These are phyloP conservation scores for Cryptococcus sp. DNA, from an alignment of 1,284 basidiomycete species.

Conservation along the genomic window DNA sequence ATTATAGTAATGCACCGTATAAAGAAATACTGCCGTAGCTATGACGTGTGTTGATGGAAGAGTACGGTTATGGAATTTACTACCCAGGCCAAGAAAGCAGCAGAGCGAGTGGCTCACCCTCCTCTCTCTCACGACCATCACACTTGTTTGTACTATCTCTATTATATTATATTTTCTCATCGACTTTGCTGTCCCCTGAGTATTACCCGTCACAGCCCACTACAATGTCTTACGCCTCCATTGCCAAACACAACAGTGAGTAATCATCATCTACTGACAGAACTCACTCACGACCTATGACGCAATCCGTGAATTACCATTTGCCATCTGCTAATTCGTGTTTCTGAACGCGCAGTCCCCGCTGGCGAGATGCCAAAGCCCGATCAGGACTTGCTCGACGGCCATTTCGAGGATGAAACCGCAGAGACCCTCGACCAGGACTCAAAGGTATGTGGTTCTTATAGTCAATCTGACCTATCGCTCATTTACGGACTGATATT, in stretches of 20 bases:
- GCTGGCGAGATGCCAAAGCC: constrained; percentile 49
- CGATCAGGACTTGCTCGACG: constrained; percentile 47
- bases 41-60: no score
- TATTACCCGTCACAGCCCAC: not conserved
- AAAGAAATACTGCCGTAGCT: no score
- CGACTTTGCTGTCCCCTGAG: no score
- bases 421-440: constrained; percentile 25
- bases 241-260: constrained; percentile 48
- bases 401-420: constrained; percentile 44
- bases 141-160: no score
- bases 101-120: no score
- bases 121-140: no score
- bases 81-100: no score
- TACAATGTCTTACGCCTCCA: constrained; percentile 48
- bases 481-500: not conserved
- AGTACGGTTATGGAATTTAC: no score
- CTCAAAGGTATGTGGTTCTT: constrained; percentile 29
- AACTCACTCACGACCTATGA: not conserved
- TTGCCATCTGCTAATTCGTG: not conserved
- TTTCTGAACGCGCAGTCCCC: constrained; percentile 32
- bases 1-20: no score
- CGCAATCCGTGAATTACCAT: not conserved
- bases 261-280: not conserved
- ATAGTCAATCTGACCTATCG: not conserved
- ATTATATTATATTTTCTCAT: no score